phyloP scores from a whole-genome alignment of 225 moss, liverwort and hornwort genomes.

The Marchantia polymorpha region DNA sequence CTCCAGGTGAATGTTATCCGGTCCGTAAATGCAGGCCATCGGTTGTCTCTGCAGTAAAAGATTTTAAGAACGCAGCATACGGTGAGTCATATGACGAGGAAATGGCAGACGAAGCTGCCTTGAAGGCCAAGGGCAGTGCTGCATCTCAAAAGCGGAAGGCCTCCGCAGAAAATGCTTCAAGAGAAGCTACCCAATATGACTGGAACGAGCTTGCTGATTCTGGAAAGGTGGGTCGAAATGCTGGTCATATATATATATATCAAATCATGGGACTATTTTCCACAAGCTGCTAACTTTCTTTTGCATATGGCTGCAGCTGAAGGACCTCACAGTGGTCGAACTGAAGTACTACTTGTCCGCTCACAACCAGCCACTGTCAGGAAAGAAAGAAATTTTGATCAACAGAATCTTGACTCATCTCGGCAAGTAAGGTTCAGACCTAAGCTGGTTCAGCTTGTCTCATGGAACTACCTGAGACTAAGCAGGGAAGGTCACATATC shows the following conservation, averaged over 20 bases:
- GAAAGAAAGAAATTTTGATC: slow-evolving; percentile 81
- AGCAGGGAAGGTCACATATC: too few relatives aligned
- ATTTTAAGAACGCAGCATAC: slow-evolving; percentile 78
- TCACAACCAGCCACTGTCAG: slow-evolving; percentile 69
- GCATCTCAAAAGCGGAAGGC: slow-evolving; percentile 96
- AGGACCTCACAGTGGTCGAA: slow-evolving; percentile 85
- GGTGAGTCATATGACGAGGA: slow-evolving; percentile 74
- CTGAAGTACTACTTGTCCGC: slow-evolving; percentile 83
- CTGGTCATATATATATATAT: neutral
- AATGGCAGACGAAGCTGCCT: slow-evolving; percentile 66
- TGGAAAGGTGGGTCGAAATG: slow-evolving; percentile 59
- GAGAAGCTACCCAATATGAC: slow-evolving; percentile 71
- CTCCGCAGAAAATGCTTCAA: slow-evolving; percentile 68
- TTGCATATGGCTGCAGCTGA: slow-evolving; percentile 56
- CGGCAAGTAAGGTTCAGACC: slow-evolving; percentile 53
- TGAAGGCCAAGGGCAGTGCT: slow-evolving; percentile 71
- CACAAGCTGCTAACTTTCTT: neutral
- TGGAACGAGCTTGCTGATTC: slow-evolving; percentile 85
- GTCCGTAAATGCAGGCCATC: slow-evolving; percentile 35
- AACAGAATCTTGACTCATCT: slow-evolving; percentile 77
- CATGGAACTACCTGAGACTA: too few relatives aligned
- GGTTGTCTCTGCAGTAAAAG: slow-evolving; percentile 39
- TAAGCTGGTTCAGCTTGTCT: neutral
- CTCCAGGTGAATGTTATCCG: neutral
- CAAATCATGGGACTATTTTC: neutral